These are phyloP conservation scores for Septoria petroselini DNA, from an alignment of 2,329 filamentous ascomycete species.

Conservation along the genomic window DNA sequence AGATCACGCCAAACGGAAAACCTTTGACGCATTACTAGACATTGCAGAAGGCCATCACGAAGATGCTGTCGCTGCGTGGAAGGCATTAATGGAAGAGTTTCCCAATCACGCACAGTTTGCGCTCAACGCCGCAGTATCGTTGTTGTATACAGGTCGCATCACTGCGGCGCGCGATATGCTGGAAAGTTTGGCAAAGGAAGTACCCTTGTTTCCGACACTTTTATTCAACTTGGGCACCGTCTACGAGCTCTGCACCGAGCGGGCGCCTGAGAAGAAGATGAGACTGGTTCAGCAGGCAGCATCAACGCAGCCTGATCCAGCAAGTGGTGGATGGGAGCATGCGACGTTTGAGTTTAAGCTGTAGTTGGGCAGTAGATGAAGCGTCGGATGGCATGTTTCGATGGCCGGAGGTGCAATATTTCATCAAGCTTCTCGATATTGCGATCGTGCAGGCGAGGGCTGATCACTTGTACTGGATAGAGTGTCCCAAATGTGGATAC, in stretches of 20 bases:
- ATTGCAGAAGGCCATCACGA: constrained; percentile 76
- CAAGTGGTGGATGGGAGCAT: constrained; percentile 35
- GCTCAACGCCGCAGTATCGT: constrained; percentile 79
- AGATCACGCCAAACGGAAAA: constrained; percentile 34
- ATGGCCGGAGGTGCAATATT: no score
- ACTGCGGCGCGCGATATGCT: constrained; percentile 66
- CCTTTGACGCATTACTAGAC: constrained; percentile 66
- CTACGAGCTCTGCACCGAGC: constrained; percentile 87
- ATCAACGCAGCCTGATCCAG: constrained; percentile 20
- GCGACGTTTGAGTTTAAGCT: constrained; percentile 36
- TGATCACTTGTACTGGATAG: no score
- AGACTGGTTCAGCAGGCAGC: constrained; percentile 53
- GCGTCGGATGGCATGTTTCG: no score
- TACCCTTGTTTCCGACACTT: constrained; percentile 70
- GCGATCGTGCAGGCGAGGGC: no score
- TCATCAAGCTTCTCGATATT: no score
- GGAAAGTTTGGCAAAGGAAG: constrained; percentile 61
- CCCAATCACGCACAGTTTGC: constrained; percentile 65
- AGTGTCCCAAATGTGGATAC: no score
- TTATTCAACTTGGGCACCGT: constrained; percentile 88
- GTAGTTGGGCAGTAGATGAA: no score
- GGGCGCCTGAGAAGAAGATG: constrained; percentile 66
- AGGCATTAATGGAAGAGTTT: constrained; percentile 46
- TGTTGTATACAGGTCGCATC: constrained; percentile 77
- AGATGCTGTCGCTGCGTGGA: constrained; percentile 62